Evolutionary conservation across 306 rosid species (phyloP).

Genomic region (Cucurbita maxima): DNA sequence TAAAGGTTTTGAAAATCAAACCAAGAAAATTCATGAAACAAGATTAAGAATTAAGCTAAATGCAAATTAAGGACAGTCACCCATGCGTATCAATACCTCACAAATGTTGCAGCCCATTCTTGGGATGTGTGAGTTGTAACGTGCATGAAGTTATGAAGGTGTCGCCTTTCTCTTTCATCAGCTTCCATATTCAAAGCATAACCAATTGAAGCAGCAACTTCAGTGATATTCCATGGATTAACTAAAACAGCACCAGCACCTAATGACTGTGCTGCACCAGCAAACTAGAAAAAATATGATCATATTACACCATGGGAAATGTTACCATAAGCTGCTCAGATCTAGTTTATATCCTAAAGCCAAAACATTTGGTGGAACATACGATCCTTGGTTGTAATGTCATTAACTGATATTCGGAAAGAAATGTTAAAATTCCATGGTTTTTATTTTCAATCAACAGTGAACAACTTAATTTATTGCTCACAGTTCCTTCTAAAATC

Average conservation of each 20-base stretch:
- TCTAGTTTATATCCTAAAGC: not conserved
- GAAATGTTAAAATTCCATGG: not conserved
- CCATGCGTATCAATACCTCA: constrained; percentile 36
- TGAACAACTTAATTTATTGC: not conserved
- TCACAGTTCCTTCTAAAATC: not conserved
- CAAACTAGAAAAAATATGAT: constrained; percentile 42
- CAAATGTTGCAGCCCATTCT: constrained; percentile 99
- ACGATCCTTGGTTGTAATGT: not conserved
- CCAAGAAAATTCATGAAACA: not conserved
- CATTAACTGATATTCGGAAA: not conserved
- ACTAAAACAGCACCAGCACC: constrained; percentile 96
- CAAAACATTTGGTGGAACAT: not conserved
- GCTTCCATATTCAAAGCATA: constrained; percentile 87
- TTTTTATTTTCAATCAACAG: not conserved
- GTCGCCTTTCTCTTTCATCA: constrained; percentile 88
- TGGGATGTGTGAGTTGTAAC: constrained; percentile 90
- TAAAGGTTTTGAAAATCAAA: not conserved
- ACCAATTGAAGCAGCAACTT: constrained; percentile 82
- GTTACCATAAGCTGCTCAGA: not conserved
- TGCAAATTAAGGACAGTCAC: not conserved
- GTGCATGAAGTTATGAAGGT: constrained; percentile 81
- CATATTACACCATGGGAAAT: not conserved
- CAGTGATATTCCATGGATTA: constrained; percentile 91
- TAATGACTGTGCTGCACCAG: constrained; percentile 97
- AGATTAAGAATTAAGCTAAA: not conserved